These are phyloP conservation scores for Rhizopus sp. DNA, from an alignment of 371 early-diverging fungal species.

Conservation along the genomic window DNA sequence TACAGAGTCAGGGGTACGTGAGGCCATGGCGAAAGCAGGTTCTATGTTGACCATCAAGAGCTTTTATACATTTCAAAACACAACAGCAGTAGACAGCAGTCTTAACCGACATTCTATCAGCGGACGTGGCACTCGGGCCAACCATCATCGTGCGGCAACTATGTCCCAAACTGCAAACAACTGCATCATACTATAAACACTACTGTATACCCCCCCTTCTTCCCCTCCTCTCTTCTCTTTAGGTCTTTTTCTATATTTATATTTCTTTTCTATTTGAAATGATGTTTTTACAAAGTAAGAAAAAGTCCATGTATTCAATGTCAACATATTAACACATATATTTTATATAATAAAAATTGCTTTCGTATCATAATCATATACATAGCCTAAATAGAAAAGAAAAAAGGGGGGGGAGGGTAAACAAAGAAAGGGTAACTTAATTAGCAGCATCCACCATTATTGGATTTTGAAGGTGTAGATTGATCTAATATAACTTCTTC, in stretches of 20 bases:
- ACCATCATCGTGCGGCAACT: conserved; percentile 10
- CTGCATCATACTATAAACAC: conserved; percentile 30
- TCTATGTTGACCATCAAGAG: conserved; percentile 44
- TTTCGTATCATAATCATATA: neutral
- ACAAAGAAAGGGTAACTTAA: neutral
- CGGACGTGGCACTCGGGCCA: conserved; percentile 6
- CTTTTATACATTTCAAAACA: conserved; percentile 40
- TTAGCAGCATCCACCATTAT: conserved; percentile 25
- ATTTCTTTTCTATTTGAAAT: too few species aligned
- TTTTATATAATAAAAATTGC: neutral
- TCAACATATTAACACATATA: neutral
- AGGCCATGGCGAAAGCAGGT: conserved; percentile 36
- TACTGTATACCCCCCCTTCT: too few species aligned
- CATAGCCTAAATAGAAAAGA: neutral
- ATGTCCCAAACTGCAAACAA: conserved; percentile 22
- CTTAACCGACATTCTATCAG: conserved; percentile 4
- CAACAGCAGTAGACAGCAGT: conserved; percentile 16
- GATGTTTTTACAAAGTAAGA: too few species aligned
- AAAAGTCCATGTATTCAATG: neutral
- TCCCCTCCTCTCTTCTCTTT: too few species aligned
- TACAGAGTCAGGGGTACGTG: conserved; percentile 39
- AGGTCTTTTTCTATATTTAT: too few species aligned
- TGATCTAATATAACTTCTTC: conserved; percentile 49
- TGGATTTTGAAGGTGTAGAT: conserved; percentile 27
- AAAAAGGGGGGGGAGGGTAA: neutral